These are phyloP conservation scores for Oenanthe javanica DNA, from an alignment of 140 eudicot genomes.

Conservation along the genomic window DNA sequence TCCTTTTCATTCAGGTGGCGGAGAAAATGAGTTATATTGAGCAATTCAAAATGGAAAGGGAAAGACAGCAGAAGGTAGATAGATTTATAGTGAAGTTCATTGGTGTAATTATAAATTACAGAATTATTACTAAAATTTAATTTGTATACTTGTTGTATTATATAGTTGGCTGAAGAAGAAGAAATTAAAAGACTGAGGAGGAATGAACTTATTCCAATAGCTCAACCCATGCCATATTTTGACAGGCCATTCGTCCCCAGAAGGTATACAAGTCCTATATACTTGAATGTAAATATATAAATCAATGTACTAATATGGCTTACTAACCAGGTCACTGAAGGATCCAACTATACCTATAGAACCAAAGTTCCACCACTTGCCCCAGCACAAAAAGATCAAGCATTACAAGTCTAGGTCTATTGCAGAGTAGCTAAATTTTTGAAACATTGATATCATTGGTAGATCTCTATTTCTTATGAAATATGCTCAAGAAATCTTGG, in stretches of 20 bases:
- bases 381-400: slow-evolving; percentile 67
- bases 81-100: not conserved
- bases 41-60: slow-evolving; percentile 66
- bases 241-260: slow-evolving; percentile 89
- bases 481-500: slow-evolving; percentile 3
- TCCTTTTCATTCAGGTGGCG: slow-evolving; percentile 35
- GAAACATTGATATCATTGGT: not conserved
- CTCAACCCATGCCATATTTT: slow-evolving; percentile 98
- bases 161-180: slow-evolving; percentile 88
- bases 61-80: slow-evolving; percentile 74
- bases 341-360: slow-evolving; percentile 78
- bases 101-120: not conserved
- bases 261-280: slow-evolving; percentile 29
- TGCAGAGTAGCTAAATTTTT: not conserved
- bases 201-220: slow-evolving; percentile 72
- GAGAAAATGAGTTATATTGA: slow-evolving; percentile 57
- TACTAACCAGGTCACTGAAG: slow-evolving; percentile 50
- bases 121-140: not conserved
- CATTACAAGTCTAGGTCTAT: slow-evolving; percentile 24
- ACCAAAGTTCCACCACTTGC: slow-evolving; percentile 56
- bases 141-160: slow-evolving; percentile 4
- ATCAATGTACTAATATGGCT: not conserved
- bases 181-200: slow-evolving; percentile 70
- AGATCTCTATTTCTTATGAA: not conserved
- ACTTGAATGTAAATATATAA: not conserved